A percentile compares a stretch with the other conserved stretches of the same genome.
Evolutionary conservation across 1,284 basidiomycete genomes (phyloP).

Genomic region (Rhodotorula sp.): DNA sequence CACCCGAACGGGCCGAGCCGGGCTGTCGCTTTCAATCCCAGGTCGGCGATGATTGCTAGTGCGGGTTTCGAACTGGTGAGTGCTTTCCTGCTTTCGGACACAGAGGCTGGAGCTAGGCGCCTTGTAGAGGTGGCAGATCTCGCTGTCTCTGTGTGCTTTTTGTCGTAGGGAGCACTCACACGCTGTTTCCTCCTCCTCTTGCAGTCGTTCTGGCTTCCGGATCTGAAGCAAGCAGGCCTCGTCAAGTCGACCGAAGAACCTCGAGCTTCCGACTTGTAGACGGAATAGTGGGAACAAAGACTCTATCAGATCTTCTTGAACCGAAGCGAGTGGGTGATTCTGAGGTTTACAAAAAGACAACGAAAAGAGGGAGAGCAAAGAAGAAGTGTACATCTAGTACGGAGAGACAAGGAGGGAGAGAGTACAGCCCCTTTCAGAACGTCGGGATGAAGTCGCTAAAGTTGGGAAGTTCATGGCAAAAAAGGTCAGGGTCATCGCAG

Average conservation of each 20-base stretch:
- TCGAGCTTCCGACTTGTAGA: neutral
- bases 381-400: neutral
- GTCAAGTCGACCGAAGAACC: conserved; percentile 3
- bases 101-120: neutral
- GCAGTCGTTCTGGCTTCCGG: conserved; percentile 80
- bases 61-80: conserved; percentile 81
- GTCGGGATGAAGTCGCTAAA: conserved; percentile 1
- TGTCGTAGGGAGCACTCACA: no score
- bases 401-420: neutral
- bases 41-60: conserved; percentile 79
- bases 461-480: no score
- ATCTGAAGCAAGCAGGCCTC: conserved; percentile 57
- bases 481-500: neutral
- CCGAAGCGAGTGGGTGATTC: neutral
- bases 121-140: no score
- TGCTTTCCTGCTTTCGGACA: conserved; percentile 26
- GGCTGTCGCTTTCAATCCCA: conserved; percentile 83
- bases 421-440: neutral
- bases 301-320: neutral
- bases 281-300: neutral
- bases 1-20: conserved; percentile 71
- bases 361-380: conserved; percentile 46
- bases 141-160: no score
- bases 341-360: neutral
- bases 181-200: neutral